These are phyloP conservation scores for Orbilia ellipsospora DNA, from an alignment of 2,329 filamentous ascomycete species.

Conservation along the genomic window DNA sequence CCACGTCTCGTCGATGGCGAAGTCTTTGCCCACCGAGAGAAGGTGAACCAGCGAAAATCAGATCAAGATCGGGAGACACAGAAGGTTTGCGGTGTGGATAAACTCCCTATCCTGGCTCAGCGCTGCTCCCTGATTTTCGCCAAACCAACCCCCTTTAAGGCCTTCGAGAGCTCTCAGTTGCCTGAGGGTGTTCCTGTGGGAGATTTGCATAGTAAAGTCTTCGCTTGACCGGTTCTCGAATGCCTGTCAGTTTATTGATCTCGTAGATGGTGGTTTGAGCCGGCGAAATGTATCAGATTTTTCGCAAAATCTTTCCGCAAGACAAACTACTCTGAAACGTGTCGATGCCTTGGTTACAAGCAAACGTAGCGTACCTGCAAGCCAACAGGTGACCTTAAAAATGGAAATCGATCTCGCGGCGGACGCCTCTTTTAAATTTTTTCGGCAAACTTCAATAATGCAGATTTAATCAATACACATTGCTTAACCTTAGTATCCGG, in stretches of 20 bases:
- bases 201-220: constrained; percentile 47
- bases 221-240: constrained; percentile 52
- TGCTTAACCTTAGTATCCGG: neutral
- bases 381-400: constrained; percentile 18
- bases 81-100: constrained; percentile 34
- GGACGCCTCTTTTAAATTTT: constrained; percentile 1
- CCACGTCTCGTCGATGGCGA: constrained; percentile 49
- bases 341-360: constrained; percentile 35
- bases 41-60: constrained; percentile 53
- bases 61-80: constrained; percentile 55
- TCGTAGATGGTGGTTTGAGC: constrained; percentile 36
- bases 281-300: constrained; percentile 41
- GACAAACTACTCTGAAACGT: constrained; percentile 44
- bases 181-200: constrained; percentile 21
- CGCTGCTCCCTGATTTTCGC: constrained; percentile 26
- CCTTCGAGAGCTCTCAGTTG: constrained; percentile 44
- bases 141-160: constrained; percentile 18
- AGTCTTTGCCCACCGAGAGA: constrained; percentile 43
- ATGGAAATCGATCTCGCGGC: constrained; percentile 15
- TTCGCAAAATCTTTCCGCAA: constrained; percentile 35
- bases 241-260: constrained; percentile 26
- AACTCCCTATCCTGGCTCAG: constrained; percentile 22
- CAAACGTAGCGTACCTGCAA: constrained; percentile 17
- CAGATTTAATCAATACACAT: neutral
- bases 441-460: constrained; percentile 18